Evolutionary conservation across 306 rosid species (phyloP).

Genomic region (Cucumis cinereus): DNA sequence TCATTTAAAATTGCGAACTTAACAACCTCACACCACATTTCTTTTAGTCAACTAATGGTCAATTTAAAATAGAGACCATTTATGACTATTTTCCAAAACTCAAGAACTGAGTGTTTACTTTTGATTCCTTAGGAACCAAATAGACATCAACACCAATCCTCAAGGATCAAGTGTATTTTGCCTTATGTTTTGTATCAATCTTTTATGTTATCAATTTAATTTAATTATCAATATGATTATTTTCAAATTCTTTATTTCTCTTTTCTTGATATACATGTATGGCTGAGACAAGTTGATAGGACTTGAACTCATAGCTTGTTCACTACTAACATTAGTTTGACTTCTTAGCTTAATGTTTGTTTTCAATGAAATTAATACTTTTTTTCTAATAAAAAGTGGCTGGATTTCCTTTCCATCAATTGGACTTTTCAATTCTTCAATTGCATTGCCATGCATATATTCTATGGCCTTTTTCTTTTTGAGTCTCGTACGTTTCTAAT

Average conservation of each 20-base stretch:
- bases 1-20: too few relatives aligned
- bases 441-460: not conserved
- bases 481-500: not conserved
- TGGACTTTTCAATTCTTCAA: not conserved
- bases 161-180: too few relatives aligned
- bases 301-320: not conserved
- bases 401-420: not conserved
- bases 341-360: not conserved
- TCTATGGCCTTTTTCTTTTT: not conserved
- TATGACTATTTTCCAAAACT: too few relatives aligned
- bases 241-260: not conserved
- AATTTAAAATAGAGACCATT: too few relatives aligned
- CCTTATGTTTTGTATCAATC: not conserved
- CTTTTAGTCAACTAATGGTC: too few relatives aligned
- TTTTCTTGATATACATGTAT: not conserved
- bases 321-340: not conserved
- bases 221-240: not conserved
- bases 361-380: not conserved
- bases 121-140: too few relatives aligned
- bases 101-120: too few relatives aligned
- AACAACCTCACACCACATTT: too few relatives aligned
- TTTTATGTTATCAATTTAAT: not conserved
- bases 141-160: too few relatives aligned
- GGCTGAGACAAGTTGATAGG: not conserved
- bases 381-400: not conserved